Percentiles rank a stretch among this genome's conserved stretches.
Evolutionary conservation across 116 monocot species (phyloP).

Genomic region (Posidonia oceanica): DNA sequence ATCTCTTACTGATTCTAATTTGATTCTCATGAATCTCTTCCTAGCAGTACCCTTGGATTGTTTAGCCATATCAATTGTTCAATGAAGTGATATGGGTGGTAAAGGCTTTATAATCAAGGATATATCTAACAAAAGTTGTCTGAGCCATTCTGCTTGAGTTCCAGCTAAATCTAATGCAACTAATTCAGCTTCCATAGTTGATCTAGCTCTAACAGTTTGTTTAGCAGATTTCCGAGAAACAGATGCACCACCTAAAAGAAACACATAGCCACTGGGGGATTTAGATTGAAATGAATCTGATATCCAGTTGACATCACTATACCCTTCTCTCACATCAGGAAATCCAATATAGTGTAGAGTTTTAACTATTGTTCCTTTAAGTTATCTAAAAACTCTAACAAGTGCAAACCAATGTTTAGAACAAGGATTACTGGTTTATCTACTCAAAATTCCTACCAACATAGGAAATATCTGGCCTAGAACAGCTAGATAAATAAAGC

Average conservation of each 20-base stretch:
- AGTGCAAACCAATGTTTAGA: not conserved
- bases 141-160: conserved; percentile 3
- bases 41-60: too few species aligned
- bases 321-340: not conserved
- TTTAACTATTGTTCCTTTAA: conserved; percentile 5
- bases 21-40: not conserved
- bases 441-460: conserved; percentile 4
- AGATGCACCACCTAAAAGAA: conserved; percentile 8
- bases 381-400: conserved; percentile 9
- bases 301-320: conserved; percentile 8
- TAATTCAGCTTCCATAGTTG: conserved; percentile 7
- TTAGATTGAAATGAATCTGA: conserved; percentile 4
- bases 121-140: not conserved
- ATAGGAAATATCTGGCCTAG: conserved; percentile 10
- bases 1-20: not conserved
- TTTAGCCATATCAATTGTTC: too few species aligned
- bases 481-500: conserved; percentile 4
- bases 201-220: conserved; percentile 4
- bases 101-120: not conserved
- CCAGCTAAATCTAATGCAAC: conserved; percentile 5
- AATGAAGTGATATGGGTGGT: too few species aligned
- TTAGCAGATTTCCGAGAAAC: conserved; percentile 6
- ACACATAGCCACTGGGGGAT: conserved; percentile 8
- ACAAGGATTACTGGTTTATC: conserved; percentile 5
- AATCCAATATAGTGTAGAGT: not conserved